Evolutionary conservation across 2,329 filamentous ascomycete genomes (phyloP), one percentile per base, ranked within the genome.

Genomic region (Leptographium radiaticola): DNA sequence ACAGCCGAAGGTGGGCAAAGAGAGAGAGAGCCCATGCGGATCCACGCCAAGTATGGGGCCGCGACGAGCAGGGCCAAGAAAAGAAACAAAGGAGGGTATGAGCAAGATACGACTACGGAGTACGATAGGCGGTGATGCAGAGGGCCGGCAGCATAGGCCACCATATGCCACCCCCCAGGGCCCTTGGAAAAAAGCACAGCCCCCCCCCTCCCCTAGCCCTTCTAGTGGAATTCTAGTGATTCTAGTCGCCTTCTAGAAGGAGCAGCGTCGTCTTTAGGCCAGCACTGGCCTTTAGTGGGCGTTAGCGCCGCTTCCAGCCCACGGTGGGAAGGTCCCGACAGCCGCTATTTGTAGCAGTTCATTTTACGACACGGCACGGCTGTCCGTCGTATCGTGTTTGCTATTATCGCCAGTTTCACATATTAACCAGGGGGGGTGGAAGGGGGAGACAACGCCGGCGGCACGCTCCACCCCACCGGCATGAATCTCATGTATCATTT

Each of bases 181-280:
- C 9, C 7, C 20, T 9, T 25, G 31, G 25, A 25, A 7, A 46
- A 31, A 6, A 13, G 9, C 18, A 30, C 9, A 13, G 43, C 4
- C 43, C 18, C 18, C 43, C 43, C 20, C 9, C 7, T 6, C 11
- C 33, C 33, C 33, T 34, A 11, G 4, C 16, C 16, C 18, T 20
- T 20, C 33, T 38, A n/a, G 30, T 25, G 7, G n/a, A 15, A 16
- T 49, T 49, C 46, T 38, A 25, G 10, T 9, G 15, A 33, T 49
- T 49, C 46, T 49, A 49, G 46, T 49, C 25, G 33, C 46, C 46
- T 49, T 49, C 46, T 49, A 38, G 46, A 49, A 49, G 34, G 11
- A 49, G 46, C 33, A 31, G 33, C 33, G 33, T 25, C 34, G 33
- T 11, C 20, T 39, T 25, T 38, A n/a, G 20, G 18, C 30, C 10